phyloP scores from a whole-genome alignment of 1,284 basidiomycete species.

The Pulveroboletus ridleyi region DNA sequence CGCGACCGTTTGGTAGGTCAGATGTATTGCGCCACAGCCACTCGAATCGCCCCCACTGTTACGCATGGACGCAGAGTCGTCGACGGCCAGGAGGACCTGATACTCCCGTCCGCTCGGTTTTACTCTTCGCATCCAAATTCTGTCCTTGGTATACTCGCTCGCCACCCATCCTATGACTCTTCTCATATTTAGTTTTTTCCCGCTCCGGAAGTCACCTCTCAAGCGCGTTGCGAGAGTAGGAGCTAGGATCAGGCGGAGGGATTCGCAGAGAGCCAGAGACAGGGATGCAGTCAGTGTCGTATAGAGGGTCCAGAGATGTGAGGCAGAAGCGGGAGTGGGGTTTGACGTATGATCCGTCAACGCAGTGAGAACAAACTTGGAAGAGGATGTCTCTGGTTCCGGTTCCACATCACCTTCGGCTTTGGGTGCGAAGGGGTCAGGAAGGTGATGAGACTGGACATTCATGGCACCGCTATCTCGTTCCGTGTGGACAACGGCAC shows the following conservation, averaged over 20 bases:
- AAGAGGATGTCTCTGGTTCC: conserved; percentile 41
- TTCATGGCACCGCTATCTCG: conserved; percentile 27
- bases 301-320: conserved; percentile 89
- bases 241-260: conserved; percentile 95
- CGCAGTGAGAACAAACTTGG: conserved; percentile 60
- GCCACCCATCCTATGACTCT: conserved; percentile 99
- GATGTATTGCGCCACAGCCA: conserved; percentile 90
- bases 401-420: conserved; percentile 37
- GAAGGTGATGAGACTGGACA: conserved; percentile 19
- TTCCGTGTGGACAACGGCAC: conserved; percentile 51
- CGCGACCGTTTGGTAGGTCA: conserved; percentile 95
- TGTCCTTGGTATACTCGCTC: conserved; percentile 99
- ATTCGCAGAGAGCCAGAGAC: conserved; percentile 93
- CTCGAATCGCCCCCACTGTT: conserved; percentile 89
- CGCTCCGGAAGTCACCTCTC: conserved; percentile 97
- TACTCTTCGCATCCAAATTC: conserved; percentile 97
- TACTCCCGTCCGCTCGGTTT: conserved; percentile 96
- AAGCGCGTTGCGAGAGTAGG: conserved; percentile 95
- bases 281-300: conserved; percentile 91
- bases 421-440: conserved; percentile 38
- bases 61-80: conserved; percentile 98
- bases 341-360: conserved; percentile 52
- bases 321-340: conserved; percentile 47
- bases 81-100: conserved; percentile 94
- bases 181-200: conserved; percentile 99